Percentiles rank a stretch among this genome's conserved stretches.
Evolutionary conservation across 208 protist species (phyloP).

Genomic region (Phytomonas sp.): DNA sequence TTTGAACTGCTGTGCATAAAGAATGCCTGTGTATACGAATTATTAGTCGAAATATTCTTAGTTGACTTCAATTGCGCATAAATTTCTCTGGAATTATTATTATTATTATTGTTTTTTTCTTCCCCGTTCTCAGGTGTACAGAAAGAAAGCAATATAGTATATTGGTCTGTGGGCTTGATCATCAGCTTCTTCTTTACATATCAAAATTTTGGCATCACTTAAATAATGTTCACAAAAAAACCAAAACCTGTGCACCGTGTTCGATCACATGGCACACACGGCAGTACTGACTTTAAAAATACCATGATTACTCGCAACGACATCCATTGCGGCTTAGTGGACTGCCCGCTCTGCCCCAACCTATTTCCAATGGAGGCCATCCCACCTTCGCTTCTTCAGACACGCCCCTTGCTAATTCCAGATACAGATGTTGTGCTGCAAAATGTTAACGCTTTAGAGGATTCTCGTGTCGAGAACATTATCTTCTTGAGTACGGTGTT

Average conservation of each 20-base stretch:
- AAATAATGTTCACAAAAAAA: conserved; percentile 77
- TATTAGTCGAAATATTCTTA: neutral
- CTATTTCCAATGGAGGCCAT: conserved; percentile 6
- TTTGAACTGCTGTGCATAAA: neutral
- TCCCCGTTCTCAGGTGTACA: neutral
- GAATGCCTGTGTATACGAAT: neutral
- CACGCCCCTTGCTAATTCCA: conserved; percentile 49
- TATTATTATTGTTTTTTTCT: conserved; percentile 16
- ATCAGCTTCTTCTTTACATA: conserved; percentile 7
- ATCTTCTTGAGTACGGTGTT: conserved; percentile 86
- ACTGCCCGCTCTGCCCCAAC: conserved; percentile 40
- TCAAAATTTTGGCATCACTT: neutral
- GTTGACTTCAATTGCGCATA: neutral
- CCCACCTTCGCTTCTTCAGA: conserved; percentile 20
- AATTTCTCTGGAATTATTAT: conserved; percentile 7
- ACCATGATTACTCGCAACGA: conserved; percentile 61
- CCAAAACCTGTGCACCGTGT: conserved; percentile 39
- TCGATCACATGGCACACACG: conserved; percentile 14
- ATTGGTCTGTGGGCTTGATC: conserved; percentile 6
- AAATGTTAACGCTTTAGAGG: conserved; percentile 89
- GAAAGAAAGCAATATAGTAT: neutral
- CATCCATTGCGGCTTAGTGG: conserved; percentile 64
- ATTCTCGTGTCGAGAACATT: conserved; percentile 68
- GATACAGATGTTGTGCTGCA: conserved; percentile 91
- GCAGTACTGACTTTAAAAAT: conserved; percentile 9